These are phyloP conservation scores for Dipodascus geniculatus DNA, from an alignment of 805 yeast species.

Conservation along the genomic window DNA sequence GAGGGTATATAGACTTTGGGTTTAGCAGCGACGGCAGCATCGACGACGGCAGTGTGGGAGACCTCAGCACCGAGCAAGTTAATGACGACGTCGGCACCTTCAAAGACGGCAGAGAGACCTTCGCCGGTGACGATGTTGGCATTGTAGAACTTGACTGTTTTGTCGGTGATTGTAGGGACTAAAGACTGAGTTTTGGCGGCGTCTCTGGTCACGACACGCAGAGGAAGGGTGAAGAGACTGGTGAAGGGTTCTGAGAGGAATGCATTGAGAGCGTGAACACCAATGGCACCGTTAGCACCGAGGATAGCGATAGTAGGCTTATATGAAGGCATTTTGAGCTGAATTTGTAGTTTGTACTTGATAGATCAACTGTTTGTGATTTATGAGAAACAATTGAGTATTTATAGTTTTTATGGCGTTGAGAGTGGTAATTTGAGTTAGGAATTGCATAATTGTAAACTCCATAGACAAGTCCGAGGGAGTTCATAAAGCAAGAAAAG, in stretches of 20 bases:
- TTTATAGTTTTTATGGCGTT: not conserved
- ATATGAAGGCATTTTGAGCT: slow-evolving; percentile 5
- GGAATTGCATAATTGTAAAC: no score
- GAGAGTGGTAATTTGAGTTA: not conserved
- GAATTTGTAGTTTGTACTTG: not conserved
- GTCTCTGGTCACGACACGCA: slow-evolving; percentile 40
- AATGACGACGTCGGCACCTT: slow-evolving; percentile 40
- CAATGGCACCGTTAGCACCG: slow-evolving; percentile 44
- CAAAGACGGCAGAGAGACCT: slow-evolving; percentile 22
- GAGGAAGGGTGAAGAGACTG: slow-evolving; percentile 34
- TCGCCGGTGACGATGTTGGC: slow-evolving; percentile 10
- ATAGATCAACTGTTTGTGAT: not conserved
- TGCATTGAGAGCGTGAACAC: slow-evolving; percentile 36
- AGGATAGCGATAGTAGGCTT: slow-evolving; percentile 36
- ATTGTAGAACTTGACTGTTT: slow-evolving; percentile 6
- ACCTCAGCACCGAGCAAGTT: slow-evolving; percentile 31
- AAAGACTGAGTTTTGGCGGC: slow-evolving; percentile 21
- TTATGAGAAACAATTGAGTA: no score
- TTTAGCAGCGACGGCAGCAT: slow-evolving; percentile 29
- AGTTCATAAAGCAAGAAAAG: no score
- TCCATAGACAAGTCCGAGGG: no score
- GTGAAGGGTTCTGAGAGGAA: slow-evolving; percentile 33
- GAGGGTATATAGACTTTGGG: slow-evolving; percentile 47
- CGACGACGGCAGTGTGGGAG: slow-evolving; percentile 27
- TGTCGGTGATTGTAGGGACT: slow-evolving; percentile 16